Evolutionary conservation across 805 yeast species (phyloP).

Genomic region (Ogataea polymorpha): DNA sequence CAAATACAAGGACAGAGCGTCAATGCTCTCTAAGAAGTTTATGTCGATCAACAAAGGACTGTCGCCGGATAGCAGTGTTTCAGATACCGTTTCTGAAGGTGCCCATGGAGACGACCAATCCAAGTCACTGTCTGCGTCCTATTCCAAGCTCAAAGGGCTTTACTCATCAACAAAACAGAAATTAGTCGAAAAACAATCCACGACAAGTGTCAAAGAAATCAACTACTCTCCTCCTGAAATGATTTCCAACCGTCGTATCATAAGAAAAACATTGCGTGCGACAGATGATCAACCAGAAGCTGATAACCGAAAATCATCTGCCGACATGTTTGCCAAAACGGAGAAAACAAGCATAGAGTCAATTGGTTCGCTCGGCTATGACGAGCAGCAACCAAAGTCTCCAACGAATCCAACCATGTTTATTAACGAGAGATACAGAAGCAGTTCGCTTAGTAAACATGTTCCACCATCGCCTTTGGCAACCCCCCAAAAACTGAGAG

Average conservation of each 20-base stretch:
- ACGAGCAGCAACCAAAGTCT: slow-evolving; percentile 4
- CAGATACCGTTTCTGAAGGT: not conserved
- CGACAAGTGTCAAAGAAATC: slow-evolving; percentile 7
- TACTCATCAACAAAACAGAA: slow-evolving; percentile 48
- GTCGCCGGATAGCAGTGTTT: not conserved
- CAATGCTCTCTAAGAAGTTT: slow-evolving; percentile 13
- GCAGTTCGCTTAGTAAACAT: slow-evolving; percentile 6
- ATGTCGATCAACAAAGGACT: slow-evolving; percentile 1
- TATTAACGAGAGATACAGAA: slow-evolving; percentile 22
- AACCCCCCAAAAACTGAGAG: not conserved
- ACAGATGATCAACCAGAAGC: not conserved
- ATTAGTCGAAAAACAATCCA: slow-evolving; percentile 8
- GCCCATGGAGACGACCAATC: not conserved
- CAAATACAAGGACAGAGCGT: slow-evolving; percentile 13
- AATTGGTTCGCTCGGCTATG: not conserved
- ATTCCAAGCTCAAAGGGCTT: slow-evolving; percentile 67
- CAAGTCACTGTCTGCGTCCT: slow-evolving; percentile 39
- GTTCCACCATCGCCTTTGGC: not conserved
- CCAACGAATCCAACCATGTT: slow-evolving; percentile 27
- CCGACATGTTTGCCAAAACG: slow-evolving; percentile 5
- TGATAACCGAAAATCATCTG: slow-evolving; percentile 7
- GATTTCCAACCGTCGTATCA: slow-evolving; percentile 53
- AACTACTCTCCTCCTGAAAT: slow-evolving; percentile 53
- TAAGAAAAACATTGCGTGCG: slow-evolving; percentile 2
- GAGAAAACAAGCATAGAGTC: not conserved